Conservation (phyloP, 2,329 filamentous ascomycete species). For the Eutypa lata region DNA sequence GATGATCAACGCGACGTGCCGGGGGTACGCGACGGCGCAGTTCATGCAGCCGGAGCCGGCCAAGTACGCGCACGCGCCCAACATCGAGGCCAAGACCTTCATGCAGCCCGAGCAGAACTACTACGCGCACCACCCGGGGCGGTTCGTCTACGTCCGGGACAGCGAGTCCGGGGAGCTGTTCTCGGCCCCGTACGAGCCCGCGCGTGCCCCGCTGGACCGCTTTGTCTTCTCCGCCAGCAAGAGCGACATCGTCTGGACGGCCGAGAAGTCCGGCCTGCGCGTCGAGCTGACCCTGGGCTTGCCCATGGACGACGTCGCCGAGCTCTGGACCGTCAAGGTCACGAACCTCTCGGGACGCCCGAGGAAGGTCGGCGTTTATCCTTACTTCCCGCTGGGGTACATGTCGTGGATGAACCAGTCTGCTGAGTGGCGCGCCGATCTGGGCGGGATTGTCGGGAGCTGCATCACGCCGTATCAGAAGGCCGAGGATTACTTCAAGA, state of each 20-base stretch:
- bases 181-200: conserved; percentile 55
- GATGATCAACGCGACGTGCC: conserved; percentile 59
- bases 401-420: conserved; percentile 63
- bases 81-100: conserved; percentile 56
- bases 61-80: conserved; percentile 58
- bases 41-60: conserved; percentile 61
- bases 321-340: conserved; percentile 53
- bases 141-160: conserved; percentile 58
- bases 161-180: conserved; percentile 48
- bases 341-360: conserved; percentile 44
- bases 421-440: conserved; percentile 46
- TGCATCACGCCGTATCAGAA: conserved; percentile 57
- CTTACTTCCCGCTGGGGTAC: conserved; percentile 57
- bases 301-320: conserved; percentile 51
- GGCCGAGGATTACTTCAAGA: conserved; percentile 54
- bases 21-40: conserved; percentile 55
- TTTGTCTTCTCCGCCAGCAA: conserved; percentile 55
- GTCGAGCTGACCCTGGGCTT: conserved; percentile 50
- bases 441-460: conserved; percentile 48
- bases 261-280: conserved; percentile 47
- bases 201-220: conserved; percentile 42
- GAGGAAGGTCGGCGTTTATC: conserved; percentile 49
- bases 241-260: conserved; percentile 52
- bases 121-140: conserved; percentile 56
- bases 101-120: conserved; percentile 61